These are phyloP conservation scores for Zea luxurians DNA, from an alignment of 176 grass and related monocot species.

Conservation along the genomic window DNA sequence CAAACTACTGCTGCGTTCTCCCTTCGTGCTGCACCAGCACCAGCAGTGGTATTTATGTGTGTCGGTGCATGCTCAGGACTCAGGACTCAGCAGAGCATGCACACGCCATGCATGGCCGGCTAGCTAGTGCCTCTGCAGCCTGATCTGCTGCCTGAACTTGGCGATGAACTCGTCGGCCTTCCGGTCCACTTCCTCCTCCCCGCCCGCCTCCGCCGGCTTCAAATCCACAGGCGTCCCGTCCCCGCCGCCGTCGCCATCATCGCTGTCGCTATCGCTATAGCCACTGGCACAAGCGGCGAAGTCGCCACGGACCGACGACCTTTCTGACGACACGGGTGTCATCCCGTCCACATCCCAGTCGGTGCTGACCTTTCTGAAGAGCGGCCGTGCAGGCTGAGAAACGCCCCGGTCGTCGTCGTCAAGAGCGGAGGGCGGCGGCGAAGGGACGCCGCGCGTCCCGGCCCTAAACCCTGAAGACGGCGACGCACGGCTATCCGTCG, in stretches of 20 bases:
- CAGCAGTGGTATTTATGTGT: background rate
- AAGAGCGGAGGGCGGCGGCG: slow-evolving; percentile 46
- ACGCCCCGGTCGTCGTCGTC: slow-evolving; percentile 19
- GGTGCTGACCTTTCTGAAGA: background rate
- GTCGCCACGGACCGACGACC: slow-evolving; percentile 13
- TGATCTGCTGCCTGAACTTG: slow-evolving; percentile 90
- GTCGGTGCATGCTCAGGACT: no score
- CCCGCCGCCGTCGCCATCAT: slow-evolving; percentile 18
- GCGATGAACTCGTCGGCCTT: slow-evolving; percentile 96
- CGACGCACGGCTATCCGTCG: slow-evolving; percentile 29
- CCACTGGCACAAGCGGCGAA: slow-evolving; percentile 17
- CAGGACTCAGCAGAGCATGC: background rate
- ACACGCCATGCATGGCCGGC: background rate
- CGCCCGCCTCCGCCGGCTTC: slow-evolving; percentile 40
- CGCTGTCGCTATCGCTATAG: background rate
- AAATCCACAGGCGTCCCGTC: slow-evolving; percentile 36
- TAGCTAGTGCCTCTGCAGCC: slow-evolving; percentile 54
- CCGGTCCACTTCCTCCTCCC: slow-evolving; percentile 73
- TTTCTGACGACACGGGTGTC: slow-evolving; percentile 20
- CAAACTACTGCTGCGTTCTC: background rate
- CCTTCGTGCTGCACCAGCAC: background rate
- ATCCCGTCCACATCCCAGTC: slow-evolving; percentile 46
- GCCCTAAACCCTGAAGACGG: slow-evolving; percentile 27
- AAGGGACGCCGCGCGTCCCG: slow-evolving; percentile 17
- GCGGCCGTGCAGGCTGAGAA: background rate